Conservation (phyloP, 306 rosid species). For the Inga oerstediana region DNA sequence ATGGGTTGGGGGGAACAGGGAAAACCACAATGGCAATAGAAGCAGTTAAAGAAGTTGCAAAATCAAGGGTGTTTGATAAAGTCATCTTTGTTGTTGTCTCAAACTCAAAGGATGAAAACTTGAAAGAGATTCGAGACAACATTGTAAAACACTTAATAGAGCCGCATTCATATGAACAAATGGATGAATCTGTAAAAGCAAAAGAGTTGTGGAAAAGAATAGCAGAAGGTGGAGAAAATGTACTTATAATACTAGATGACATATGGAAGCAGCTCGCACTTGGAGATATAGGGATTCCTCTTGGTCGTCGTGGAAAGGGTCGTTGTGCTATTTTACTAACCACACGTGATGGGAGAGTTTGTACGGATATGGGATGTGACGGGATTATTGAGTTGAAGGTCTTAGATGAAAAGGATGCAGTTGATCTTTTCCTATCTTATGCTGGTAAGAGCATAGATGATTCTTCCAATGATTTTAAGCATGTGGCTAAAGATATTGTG, state of each 20-base stretch:
- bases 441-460: background rate
- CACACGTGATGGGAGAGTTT: background rate
- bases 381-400: background rate
- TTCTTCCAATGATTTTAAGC: background rate
- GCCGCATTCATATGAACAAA: no score
- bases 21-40: background rate
- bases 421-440: background rate
- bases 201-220: background rate
- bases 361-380: background rate
- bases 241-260: conserved; percentile 38
- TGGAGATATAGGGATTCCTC: background rate
- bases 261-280: background rate
- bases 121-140: conserved; percentile 12
- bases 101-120: background rate
- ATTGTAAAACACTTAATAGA: conserved; percentile 21
- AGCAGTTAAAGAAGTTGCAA: background rate
- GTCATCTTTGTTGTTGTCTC: conserved; percentile 3
- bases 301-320: background rate
- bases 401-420: background rate
- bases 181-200: background rate
- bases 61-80: background rate
- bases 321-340: conserved; percentile 13
- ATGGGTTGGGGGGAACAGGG: background rate
- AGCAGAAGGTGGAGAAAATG: background rate
- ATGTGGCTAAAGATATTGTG: background rate